Evolutionary conservation across 495 filamentous ascomycete species (phyloP), one percentile per base, ranked within the genome.

Genomic region (Daldinia grandis): DNA sequence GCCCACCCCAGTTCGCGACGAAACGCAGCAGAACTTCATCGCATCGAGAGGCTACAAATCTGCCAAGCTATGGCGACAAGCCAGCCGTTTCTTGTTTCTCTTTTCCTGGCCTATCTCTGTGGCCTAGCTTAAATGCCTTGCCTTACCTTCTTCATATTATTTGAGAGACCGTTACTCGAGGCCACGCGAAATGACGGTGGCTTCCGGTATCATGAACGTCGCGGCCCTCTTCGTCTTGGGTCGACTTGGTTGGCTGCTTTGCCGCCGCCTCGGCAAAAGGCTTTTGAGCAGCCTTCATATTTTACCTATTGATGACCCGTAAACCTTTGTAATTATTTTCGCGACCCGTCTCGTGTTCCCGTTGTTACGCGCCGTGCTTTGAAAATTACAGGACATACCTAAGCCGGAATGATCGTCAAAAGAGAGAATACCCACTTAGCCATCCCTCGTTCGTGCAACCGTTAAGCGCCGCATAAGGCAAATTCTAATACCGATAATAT

Each of bases 21-120:
- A 61, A 59, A 59, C 57, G 64, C 60, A 27, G 50, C 64, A 57
- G 40, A 68, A 58, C 40, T 42, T 59, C 70, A 73, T 68, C 28
- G 38, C 65, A 73, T 65, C 58, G 65, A 73, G 70, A 73, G 61
- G 70, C 70, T 73, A 61, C 33, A n/a, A 49, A 42, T 58, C 30
- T 51, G 33, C 61, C 61, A 68, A 47, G 28, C 27, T 68, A 61
- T 58, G 57, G 70, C 70, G 57, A 56, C 60, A 54, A 49, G 64
- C 70, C 51, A 59, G 33, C 63, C 37, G 56, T 57, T 24, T 35
- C 57, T 61, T 31, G 12, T 61, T 38, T 49, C 35, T 58, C 14
- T 25, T 25, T 66, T 66, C 33, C 37, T 28, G 28, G 40, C 24
- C 54, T 17, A 60, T 62, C 28, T 55, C 15, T 28, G 15, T 17